Conservation (phyloP, 768 basidiomycete genomes). For the Leccinum disarticulatum region DNA sequence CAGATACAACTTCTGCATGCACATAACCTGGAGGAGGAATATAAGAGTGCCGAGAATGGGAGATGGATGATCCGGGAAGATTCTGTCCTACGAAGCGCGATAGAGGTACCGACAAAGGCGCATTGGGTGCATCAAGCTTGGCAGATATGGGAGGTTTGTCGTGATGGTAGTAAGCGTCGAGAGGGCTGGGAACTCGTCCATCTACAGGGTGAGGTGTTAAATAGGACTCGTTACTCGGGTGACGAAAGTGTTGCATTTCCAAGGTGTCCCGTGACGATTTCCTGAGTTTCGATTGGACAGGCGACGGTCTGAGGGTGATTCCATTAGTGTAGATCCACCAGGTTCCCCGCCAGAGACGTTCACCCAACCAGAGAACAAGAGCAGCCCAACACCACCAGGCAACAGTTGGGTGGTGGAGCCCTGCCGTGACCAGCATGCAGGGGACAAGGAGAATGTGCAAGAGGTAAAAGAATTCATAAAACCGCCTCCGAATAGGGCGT, state of each 20-base stretch:
- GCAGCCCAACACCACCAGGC: constrained; percentile 71
- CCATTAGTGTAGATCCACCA: constrained; percentile 60
- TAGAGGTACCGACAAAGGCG: not conserved
- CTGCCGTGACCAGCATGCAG: constrained; percentile 56
- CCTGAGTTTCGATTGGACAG: not conserved
- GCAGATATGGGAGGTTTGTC: constrained; percentile 6
- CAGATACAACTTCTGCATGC: constrained; percentile 66
- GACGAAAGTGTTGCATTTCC: constrained; percentile 27
- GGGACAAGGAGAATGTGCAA: constrained; percentile 64
- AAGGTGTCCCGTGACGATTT: constrained; percentile 13
- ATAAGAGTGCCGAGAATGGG: constrained; percentile 25
- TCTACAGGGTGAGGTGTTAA: constrained; percentile 3
- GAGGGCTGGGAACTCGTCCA: constrained; percentile 24
- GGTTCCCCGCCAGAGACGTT: constrained; percentile 55
- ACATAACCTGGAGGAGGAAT: constrained; percentile 66
- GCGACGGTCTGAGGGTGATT: not conserved
- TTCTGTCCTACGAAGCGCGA: constrained; percentile 1
- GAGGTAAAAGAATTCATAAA: constrained; percentile 67
- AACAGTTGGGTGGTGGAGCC: constrained; percentile 65
- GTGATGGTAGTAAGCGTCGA: constrained; percentile 20
- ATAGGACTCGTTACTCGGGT: constrained; percentile 5
- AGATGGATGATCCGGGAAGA: not conserved
- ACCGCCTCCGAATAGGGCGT: constrained; percentile 47
- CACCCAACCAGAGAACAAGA: constrained; percentile 59
- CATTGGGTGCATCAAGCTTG: not conserved